Base-by-base conservation (phyloP, 1,284 basidiomycete genomes). In the Moesziomyces aphidis region DNA sequence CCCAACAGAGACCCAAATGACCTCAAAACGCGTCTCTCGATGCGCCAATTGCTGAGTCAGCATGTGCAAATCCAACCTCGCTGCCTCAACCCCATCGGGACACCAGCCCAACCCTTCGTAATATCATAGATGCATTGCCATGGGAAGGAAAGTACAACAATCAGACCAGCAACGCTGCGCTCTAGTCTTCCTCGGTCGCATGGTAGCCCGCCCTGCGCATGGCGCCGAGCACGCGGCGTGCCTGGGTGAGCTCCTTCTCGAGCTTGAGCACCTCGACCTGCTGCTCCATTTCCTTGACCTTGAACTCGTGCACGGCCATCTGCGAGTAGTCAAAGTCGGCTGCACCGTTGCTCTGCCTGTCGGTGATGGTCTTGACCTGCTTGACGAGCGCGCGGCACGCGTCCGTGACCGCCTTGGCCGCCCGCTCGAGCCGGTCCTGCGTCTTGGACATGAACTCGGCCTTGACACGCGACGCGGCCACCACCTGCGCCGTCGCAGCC, bases 401-500 rank as follows among this genome's bases (percentile, higher is more conserved):
- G 82, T 96, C 95, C 2, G 95, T 97, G 60, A 99, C 97, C 0
- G 96, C 96, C 87, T 97, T 98, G 52, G 96, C 94, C 3, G 97
- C 97, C 9, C 94, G 88, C 86, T 99, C 97, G 43, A 99, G 90
- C 48, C 92, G 90, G 81, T 98, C 94, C 86, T 99, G 97, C 5
- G 96, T 97, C 88, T 95, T 95, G 66, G 93, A 95, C 95, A 98
- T 99, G 77, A 98, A 88, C 84, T 95, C 95, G 7, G 95, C 94
- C 88, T 99, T 99, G 84, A 99, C 97, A 59, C 97, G 91, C 22
- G 95, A 97, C 1, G 97, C 97, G 26, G 96, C 96, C 50, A 99
- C 97, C 52, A 99, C 91, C 86, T 99, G 97, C 6, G 96, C 97
- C 0, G 97, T 99, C 0, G 96, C 92, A 51, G 91, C 94, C 1